Evolutionary conservation across 176 grass and related monocot genomes (phyloP).

Genomic region (Musa beccarii): DNA sequence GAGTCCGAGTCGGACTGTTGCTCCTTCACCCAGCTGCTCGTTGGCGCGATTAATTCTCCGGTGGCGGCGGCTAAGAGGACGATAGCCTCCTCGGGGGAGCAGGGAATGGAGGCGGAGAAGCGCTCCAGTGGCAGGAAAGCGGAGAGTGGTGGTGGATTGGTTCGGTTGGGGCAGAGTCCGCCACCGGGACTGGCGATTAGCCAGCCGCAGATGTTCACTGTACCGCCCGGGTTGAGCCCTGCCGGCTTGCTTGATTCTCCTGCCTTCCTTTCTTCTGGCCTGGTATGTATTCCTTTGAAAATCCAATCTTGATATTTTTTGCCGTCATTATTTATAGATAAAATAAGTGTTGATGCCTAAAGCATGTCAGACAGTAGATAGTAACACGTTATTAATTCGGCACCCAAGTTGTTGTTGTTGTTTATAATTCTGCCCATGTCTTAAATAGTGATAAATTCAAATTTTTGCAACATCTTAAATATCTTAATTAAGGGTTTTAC

Average conservation of each 20-base stretch:
- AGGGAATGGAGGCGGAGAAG: background rate
- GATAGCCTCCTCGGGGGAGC: background rate
- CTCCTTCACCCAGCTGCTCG: constrained; percentile 63
- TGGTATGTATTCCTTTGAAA: background rate
- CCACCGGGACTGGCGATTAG: constrained; percentile 10
- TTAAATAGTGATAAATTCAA: no score
- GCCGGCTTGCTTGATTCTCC: constrained; percentile 34
- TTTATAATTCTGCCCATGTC: no score
- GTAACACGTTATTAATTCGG: no score
- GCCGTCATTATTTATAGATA: background rate
- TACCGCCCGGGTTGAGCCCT: constrained; percentile 39
- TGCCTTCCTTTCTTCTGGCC: constrained; percentile 28
- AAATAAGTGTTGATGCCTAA: background rate
- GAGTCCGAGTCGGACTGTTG: constrained; percentile 37
- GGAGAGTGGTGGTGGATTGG: background rate
- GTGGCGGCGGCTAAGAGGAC: constrained; percentile 10
- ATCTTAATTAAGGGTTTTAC: no score
- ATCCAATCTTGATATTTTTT: background rate
- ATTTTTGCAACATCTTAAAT: no score
- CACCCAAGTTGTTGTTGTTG: no score
- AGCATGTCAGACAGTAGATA: background rate
- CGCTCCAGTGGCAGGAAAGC: background rate
- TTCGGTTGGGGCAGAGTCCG: constrained; percentile 5
- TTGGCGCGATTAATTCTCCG: constrained; percentile 42
- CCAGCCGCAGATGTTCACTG: constrained; percentile 32